phyloP scores from a whole-genome alignment of 73 alveolate genomes.

The Breviolum minutum region DNA sequence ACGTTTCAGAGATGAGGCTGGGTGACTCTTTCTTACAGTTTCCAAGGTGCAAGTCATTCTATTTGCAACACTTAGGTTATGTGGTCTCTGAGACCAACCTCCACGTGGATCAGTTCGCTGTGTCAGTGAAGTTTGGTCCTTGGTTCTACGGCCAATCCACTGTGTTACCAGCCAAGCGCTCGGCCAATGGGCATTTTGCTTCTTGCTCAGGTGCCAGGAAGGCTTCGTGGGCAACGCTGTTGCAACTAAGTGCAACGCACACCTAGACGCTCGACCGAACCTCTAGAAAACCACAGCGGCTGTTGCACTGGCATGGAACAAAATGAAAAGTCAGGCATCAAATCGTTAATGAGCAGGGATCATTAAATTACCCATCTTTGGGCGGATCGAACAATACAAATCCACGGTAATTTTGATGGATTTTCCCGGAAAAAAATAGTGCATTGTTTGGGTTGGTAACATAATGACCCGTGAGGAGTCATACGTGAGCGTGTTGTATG shows the following conservation, averaged over 20 bases:
- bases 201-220: not conserved
- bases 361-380: not conserved
- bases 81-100: conserved; percentile 25
- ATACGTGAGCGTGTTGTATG: too few relatives aligned
- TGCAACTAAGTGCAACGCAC: conserved; percentile 5
- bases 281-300: too few relatives aligned
- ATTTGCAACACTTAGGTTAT: not conserved
- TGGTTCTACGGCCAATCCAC: not conserved
- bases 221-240: conserved; percentile 29
- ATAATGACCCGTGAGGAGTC: not conserved
- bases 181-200: not conserved
- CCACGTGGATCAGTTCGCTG: not conserved
- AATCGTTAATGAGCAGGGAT: too few relatives aligned
- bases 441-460: not conserved
- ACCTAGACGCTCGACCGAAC: conserved; percentile 18
- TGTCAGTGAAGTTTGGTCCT: not conserved
- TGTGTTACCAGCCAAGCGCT: not conserved
- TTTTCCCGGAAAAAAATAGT: not conserved
- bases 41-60: too few relatives aligned
- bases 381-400: too few relatives aligned
- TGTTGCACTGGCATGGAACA: too few relatives aligned
- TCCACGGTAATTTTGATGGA: not conserved
- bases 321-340: too few relatives aligned
- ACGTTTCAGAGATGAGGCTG: too few relatives aligned
- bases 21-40: too few relatives aligned